Evolutionary conservation across 2,329 filamentous ascomycete species (phyloP).

Genomic region (Domatiomyces catenatus): DNA sequence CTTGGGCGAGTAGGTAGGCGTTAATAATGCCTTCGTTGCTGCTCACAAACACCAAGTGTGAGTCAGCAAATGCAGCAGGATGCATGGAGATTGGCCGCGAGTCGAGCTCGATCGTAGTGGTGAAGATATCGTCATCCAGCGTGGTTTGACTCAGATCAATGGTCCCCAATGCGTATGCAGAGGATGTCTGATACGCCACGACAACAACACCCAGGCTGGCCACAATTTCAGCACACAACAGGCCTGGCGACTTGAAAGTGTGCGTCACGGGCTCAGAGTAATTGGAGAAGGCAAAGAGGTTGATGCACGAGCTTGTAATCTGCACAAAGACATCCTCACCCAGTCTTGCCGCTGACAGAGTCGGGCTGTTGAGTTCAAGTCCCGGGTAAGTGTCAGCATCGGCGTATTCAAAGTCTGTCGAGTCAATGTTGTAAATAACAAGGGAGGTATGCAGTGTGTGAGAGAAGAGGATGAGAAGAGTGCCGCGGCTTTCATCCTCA

Average conservation of each 20-base stretch:
- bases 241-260: not conserved
- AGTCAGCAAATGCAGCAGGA: not conserved
- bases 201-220: not conserved
- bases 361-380: slow-evolving; percentile 28
- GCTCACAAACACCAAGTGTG: slow-evolving; percentile 25
- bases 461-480: slow-evolving; percentile 28
- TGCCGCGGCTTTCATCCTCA: slow-evolving; percentile 20
- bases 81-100: not conserved
- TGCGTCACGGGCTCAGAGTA: not conserved
- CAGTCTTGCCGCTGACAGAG: slow-evolving; percentile 29
- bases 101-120: not conserved
- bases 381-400: slow-evolving; percentile 24
- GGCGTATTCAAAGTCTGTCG: slow-evolving; percentile 26
- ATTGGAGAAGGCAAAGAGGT: slow-evolving; percentile 1
- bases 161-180: not conserved
- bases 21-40: slow-evolving; percentile 25
- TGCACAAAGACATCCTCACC: slow-evolving; percentile 25
- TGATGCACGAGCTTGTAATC: slow-evolving; percentile 21
- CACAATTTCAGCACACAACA: not conserved
- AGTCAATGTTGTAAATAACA: slow-evolving; percentile 24
- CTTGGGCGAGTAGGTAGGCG: slow-evolving; percentile 19
- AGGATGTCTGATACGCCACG: not conserved
- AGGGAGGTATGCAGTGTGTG: slow-evolving; percentile 27
- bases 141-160: not conserved
- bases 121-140: not conserved